Conservation (phyloP, 345 rosid species). For the Kernera saxatilis region DNA sequence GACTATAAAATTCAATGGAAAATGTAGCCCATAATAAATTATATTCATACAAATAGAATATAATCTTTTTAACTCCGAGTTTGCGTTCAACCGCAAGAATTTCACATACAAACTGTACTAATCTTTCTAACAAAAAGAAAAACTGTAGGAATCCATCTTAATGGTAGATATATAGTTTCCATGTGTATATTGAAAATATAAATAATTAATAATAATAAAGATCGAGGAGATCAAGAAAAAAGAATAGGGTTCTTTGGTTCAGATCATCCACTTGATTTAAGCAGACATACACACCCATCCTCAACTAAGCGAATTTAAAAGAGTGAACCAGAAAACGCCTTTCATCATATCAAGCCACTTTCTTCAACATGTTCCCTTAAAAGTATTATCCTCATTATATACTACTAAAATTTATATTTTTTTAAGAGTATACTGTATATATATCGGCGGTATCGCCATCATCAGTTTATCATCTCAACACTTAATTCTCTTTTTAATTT, state of each 20-base stretch:
- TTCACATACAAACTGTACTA: not conserved
- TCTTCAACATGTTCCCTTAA: conserved; percentile 17
- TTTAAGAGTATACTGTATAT: not conserved
- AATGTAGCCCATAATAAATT: not conserved
- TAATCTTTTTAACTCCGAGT: not conserved
- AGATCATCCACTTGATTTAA: conserved; percentile 2
- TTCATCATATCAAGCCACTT: conserved; percentile 20
- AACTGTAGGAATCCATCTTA: no score
- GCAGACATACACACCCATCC: not conserved
- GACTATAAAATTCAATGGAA: not conserved
- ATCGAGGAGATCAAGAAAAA: not conserved
- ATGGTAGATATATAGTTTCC: not conserved
- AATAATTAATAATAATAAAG: not conserved
- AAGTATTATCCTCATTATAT: not conserved
- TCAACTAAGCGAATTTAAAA: conserved; percentile 9
- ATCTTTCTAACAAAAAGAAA: no score
- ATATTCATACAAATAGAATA: not conserved
- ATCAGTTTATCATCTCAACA: conserved; percentile 12
- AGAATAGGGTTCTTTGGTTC: conserved; percentile 14
- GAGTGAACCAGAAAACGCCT: conserved; percentile 13
- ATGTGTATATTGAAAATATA: not conserved
- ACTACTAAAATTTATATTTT: not conserved
- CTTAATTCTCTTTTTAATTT: not conserved
- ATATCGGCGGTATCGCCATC: no score
- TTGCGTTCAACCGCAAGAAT: not conserved